Evolutionary conservation across 208 protist genomes (phyloP).

Genomic region (Trypanosoma melophagium): DNA sequence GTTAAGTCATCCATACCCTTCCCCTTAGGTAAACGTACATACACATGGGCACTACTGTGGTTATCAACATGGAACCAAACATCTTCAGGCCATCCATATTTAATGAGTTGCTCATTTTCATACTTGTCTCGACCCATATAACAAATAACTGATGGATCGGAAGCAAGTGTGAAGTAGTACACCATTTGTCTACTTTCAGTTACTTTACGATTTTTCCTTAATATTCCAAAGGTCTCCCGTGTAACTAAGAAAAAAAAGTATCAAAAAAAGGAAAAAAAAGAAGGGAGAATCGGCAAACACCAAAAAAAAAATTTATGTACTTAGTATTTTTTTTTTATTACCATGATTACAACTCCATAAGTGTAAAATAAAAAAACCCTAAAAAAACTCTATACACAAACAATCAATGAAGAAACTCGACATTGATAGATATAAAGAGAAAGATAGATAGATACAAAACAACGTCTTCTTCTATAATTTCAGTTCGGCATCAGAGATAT

Average conservation of each 20-base stretch:
- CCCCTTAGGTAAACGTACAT: conserved; percentile 92
- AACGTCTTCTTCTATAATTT: conserved; percentile 6
- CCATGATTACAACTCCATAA: neutral
- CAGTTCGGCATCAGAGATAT: conserved; percentile 55
- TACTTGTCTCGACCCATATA: conserved; percentile 99
- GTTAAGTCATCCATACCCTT: conserved; percentile 92
- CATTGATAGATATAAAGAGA: neutral
- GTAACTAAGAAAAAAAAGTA: conserved; percentile 20
- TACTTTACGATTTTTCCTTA: conserved; percentile 17
- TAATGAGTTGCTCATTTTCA: conserved; percentile 99
- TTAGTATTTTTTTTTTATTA: neutral
- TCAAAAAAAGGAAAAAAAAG: conserved; percentile 21
- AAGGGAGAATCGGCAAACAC: conserved; percentile 31
- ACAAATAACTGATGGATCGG: conserved; percentile 86
- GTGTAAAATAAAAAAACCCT: neutral
- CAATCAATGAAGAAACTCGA: neutral
- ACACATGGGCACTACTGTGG: conserved; percentile 97
- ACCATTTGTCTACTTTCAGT: conserved; percentile 61
- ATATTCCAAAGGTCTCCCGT: neutral
- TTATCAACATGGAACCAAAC: conserved; percentile 99
- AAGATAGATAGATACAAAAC: neutral
- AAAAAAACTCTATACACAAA: neutral
- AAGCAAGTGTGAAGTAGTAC: conserved; percentile 90
- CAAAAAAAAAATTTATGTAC: neutral
- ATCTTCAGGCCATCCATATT: conserved; percentile 96